Evolutionary conservation across 768 basidiomycete species (phyloP).

Genomic region (Mycena metata): DNA sequence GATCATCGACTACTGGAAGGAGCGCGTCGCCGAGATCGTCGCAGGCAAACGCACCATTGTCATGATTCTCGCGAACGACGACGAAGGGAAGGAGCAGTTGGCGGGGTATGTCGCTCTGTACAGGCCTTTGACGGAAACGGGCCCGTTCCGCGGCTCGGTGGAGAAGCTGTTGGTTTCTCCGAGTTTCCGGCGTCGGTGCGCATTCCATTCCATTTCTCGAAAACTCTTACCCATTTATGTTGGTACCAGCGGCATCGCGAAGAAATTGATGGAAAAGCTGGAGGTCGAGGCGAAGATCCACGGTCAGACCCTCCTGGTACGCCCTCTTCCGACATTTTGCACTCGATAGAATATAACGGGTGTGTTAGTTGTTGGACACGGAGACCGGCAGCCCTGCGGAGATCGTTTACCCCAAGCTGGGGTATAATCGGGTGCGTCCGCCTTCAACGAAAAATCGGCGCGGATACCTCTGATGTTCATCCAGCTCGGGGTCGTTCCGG

Average conservation of each 20-base stretch:
- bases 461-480: neutral
- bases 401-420: constrained; percentile 25
- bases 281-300: constrained; percentile 17
- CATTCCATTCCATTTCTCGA: neutral
- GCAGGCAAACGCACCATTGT: constrained; percentile 14
- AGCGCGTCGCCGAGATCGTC: constrained; percentile 6
- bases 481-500: constrained; percentile 29
- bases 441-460: neutral
- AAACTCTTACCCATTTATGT: too few relatives aligned
- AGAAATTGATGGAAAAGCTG: constrained; percentile 28
- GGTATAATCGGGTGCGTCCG: constrained; percentile 20
- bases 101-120: constrained; percentile 25
- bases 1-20: constrained; percentile 27
- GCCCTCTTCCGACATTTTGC: neutral
- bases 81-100: neutral
- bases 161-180: constrained; percentile 36
- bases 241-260: constrained; percentile 16
- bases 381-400: constrained; percentile 27
- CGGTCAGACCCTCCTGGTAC: constrained; percentile 26
- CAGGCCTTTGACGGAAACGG: constrained; percentile 21
- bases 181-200: constrained; percentile 26
- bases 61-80: constrained; percentile 10
- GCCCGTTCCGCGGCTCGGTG: constrained; percentile 20
- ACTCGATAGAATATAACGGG: neutral
- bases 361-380: constrained; percentile 23